These are phyloP conservation scores for Teratosphaeria pseudoeucalypti DNA, from an alignment of 2,329 filamentous ascomycete species.

Conservation along the genomic window DNA sequence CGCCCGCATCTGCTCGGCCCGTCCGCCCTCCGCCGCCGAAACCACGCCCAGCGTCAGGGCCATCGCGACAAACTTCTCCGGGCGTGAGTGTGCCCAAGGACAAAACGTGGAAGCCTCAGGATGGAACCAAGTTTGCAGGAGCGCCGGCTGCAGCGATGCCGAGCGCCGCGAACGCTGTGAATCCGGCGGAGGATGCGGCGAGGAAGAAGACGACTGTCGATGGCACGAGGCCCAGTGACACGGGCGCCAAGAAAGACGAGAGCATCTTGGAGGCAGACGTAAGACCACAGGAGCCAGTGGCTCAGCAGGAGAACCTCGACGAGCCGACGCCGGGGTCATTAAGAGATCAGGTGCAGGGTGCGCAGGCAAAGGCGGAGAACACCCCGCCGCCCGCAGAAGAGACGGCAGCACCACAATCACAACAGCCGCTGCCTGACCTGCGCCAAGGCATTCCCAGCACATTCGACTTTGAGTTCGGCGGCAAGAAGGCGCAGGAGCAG, in stretches of 20 bases:
- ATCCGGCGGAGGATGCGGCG: conserved; percentile 3
- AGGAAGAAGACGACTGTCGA: conserved; percentile 15
- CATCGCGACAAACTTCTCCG: conserved; percentile 23
- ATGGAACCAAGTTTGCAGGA: conserved; percentile 29
- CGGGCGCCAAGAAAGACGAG: conserved; percentile 15
- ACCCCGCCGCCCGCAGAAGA: conserved; percentile 10
- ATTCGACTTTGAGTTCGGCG: conserved; percentile 62
- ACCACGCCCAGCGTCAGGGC: conserved; percentile 9
- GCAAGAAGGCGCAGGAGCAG: conserved; percentile 23
- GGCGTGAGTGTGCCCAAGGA: conserved; percentile 17
- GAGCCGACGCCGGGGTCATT: conserved; percentile 17
- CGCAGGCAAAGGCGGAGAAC: conserved; percentile 17
- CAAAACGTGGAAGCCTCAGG: conserved; percentile 30
- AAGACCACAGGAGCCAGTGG: conserved; percentile 17
- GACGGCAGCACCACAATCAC: conserved; percentile 4
- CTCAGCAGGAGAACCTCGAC: conserved; percentile 20
- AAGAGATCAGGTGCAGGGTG: conserved; percentile 17
- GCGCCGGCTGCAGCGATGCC: conserved; percentile 12
- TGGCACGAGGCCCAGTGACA: conserved; percentile 27
- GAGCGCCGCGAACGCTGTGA: conserved; percentile 5
- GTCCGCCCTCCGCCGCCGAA: conserved; percentile 9
- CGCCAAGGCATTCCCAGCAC: conserved; percentile 94
- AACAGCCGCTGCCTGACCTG: conserved; percentile 68
- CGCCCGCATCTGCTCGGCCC: conserved; percentile 6
- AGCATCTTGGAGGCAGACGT: conserved; percentile 9